Base-by-base conservation (phyloP, 805 yeast genomes). In the Saccharomycopsis sp. region DNA sequence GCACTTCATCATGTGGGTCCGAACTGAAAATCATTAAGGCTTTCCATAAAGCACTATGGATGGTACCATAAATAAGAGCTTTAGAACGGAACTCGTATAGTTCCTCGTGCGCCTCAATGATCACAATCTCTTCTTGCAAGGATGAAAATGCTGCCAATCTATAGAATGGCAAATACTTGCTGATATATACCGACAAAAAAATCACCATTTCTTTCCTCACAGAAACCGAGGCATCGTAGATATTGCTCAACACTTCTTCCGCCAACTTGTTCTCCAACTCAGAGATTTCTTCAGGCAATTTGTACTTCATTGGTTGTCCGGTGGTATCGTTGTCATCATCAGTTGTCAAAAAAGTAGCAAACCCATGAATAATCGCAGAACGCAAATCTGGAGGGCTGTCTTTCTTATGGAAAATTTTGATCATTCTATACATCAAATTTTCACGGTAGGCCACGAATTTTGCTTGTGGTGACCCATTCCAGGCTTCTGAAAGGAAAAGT, bases 301-400 rank as follows among this genome's bases (percentile, higher is more conserved):
- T 43, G n/a, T n/a, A n/a, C n/a, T n/a, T n/a, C n/a, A n/a, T n/a
- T n/a, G n/a, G n/a, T n/a, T n/a, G n/a, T n/a, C n/a, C n/a, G 20
- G 22, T 31, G 18, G 19, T 36, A 4, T 26, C 6, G 12, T 36
- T 22, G 17, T 43, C 41, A 13, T 39, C 49, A 16, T 48, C 53
- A 42, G 30, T 30, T 26, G 42, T 43, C 41, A 45, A 48, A 48
- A 4, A 85, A 29, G 77, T 73, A 3, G 86, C 74, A 36, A 89
- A 62, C 0, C 95, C 82, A 25, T 77, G 63, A 9, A 92, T 62
- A 3, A 85, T 74, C 0, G 96, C 84, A 0, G 96, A 81, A 42
- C 97, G 67, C 1, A 92, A 95, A 58, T 92, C 98, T 0, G 97
- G 96, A 35, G 89, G 86, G 0, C 96, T 95, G 55, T 92, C 34